Base-by-base conservation (phyloP, 306 rosid genomes). In the Rosa chinensis region DNA sequence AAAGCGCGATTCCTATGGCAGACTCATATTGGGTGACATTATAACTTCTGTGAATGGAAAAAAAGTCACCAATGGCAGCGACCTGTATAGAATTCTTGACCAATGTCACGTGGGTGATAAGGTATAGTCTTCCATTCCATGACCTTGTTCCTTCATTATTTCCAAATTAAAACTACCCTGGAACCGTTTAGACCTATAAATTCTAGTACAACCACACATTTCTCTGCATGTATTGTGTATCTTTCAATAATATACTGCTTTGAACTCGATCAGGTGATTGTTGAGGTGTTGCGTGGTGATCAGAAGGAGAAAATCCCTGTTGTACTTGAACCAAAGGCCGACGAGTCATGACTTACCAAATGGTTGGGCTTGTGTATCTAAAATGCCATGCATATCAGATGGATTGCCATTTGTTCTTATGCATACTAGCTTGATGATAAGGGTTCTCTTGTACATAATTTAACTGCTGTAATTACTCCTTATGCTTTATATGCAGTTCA, bases 211-310 rank as follows among this genome's bases (percentile, higher is more conserved):
- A 56, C 6, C 37, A 5, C 23, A 59, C 10, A 32, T 74, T 14
- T 74, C 69, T 23, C 10, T 73, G 21, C 28, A 52, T 4, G 8
- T 35, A 35, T 9, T 4, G 20, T 72, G n/a, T 1, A 28, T 25
- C 20, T 61, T 59, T 75, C 70, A 21, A 32, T 43, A 23, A 76
- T 21, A 2, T 4, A 11, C 40, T 66, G 61, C 61, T 74, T 70
- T 77, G 85, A 32, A 62, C 81, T 77, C 28, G 28, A 25, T 25
- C 84, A 96, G 99, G 92, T 96, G 78, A 87, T 39, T 55, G 97
- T 96, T 80, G 98, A 93, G 89, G 99, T 96, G 14, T 85, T 96
- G 89, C 90, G 99, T 43, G 99, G 98, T 17, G 99, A 96, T 70
- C 96, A 89, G 74, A 89, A 91, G 90, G 99, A 96, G 92, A 91